These are phyloP conservation scores for Nothophaeocryptopus gaeumannii DNA, from an alignment of 2,329 filamentous ascomycete species.

Conservation along the genomic window DNA sequence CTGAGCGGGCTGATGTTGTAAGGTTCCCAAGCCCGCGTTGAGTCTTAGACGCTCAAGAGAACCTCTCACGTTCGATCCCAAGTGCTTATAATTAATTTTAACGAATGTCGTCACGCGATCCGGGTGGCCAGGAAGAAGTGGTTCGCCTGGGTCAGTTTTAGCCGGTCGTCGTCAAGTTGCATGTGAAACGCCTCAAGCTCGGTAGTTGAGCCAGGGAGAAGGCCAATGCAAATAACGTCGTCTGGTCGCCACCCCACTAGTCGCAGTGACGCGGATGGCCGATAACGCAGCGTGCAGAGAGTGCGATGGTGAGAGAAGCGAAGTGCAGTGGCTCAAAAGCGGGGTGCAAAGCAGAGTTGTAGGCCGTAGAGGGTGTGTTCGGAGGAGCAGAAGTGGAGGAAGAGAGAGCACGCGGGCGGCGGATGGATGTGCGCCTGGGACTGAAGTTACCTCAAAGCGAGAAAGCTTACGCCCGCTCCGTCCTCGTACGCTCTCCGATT, in stretches of 20 bases:
- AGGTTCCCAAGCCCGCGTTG: too few species aligned
- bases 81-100: not conserved
- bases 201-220: constrained; percentile 8
- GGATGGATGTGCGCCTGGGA: too few species aligned
- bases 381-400: too few species aligned
- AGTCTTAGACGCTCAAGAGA: not conserved
- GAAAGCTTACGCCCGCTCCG: too few species aligned
- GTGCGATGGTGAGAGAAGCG: too few species aligned
- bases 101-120: constrained; percentile 8
- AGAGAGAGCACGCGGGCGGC: too few species aligned
- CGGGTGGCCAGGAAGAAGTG: constrained; percentile 1
- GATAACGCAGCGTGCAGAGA: not conserved
- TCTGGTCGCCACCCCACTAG: constrained; percentile 2
- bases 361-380: too few species aligned
- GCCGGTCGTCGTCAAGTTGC: constrained; percentile 12
- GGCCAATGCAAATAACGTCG: constrained; percentile 3
- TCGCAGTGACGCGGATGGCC: not conserved
- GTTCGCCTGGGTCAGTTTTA: constrained; percentile 5
- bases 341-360: too few species aligned
- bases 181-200: constrained; percentile 17
- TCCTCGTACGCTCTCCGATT: too few species aligned
- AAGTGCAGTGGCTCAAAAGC: too few species aligned
- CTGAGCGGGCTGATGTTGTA: not conserved
- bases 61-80: too few species aligned
- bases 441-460: too few species aligned